These are phyloP conservation scores for Tagetes patula DNA, from an alignment of 129 eudicot species.

Conservation along the genomic window DNA sequence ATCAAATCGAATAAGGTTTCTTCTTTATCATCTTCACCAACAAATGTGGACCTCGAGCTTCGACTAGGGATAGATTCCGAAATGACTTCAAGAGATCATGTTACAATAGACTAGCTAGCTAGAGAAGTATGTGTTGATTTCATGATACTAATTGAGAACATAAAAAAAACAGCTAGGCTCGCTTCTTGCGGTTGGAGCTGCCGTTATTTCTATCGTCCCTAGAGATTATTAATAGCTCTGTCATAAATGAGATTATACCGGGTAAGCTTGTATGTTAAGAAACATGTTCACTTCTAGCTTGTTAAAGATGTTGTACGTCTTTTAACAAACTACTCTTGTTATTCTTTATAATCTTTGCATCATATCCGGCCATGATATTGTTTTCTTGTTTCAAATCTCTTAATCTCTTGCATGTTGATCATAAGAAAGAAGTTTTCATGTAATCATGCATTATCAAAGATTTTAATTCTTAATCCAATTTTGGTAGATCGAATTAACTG, in stretches of 20 bases:
- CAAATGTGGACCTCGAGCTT: slow-evolving; percentile 58
- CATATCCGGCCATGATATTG: not conserved
- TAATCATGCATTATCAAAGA: not conserved
- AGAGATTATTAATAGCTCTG: too few relatives aligned
- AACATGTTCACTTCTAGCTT: not conserved
- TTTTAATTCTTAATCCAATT: not conserved
- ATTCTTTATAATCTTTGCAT: not conserved
- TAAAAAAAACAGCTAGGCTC: not conserved
- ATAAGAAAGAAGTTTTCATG: not conserved
- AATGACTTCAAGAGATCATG: slow-evolving; percentile 8
- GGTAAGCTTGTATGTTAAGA: too few relatives aligned
- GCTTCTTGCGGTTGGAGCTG: too few relatives aligned
- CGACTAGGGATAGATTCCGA: slow-evolving; percentile 45
- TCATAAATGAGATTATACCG: too few relatives aligned
- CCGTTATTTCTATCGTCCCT: too few relatives aligned
- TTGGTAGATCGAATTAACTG: not conserved
- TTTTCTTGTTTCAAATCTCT: not conserved
- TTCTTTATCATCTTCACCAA: slow-evolving; percentile 17
- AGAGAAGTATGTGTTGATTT: not conserved
- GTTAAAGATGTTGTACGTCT: not conserved
- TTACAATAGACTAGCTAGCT: not conserved
- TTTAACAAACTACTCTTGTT: not conserved
- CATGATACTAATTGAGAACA: not conserved
- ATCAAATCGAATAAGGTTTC: not conserved
- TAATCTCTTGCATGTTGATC: not conserved